phyloP scores from a whole-genome alignment of 1,284 basidiomycete species.

The Irpex lacteus region DNA sequence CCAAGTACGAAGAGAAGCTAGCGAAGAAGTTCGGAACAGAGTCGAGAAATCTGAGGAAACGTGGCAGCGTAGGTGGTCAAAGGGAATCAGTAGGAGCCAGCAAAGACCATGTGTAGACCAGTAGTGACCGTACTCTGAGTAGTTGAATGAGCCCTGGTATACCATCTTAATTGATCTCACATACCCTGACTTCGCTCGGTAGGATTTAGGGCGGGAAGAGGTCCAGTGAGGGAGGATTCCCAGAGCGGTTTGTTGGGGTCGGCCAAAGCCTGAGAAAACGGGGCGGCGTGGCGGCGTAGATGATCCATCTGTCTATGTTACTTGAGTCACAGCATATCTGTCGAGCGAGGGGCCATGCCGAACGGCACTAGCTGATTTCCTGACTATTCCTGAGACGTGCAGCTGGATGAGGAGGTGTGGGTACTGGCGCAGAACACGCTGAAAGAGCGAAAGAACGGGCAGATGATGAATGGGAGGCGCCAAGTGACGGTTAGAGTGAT shows the following conservation, averaged over 20 bases:
- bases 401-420: too few relatives aligned
- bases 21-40: neutral
- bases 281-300: neutral
- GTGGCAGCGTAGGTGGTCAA: neutral
- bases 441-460: too few relatives aligned
- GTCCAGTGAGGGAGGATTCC: neutral
- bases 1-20: conserved; percentile 2
- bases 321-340: too few relatives aligned
- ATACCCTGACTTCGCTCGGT: neutral
- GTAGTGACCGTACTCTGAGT: neutral
- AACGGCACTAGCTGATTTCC: too few relatives aligned
- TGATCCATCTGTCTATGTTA: neutral
- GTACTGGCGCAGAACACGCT: too few relatives aligned
- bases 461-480: too few relatives aligned
- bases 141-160: too few relatives aligned
- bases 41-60: neutral
- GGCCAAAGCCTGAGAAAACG: neutral
- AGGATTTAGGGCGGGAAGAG: neutral
- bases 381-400: too few relatives aligned
- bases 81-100: neutral
- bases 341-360: too few relatives aligned
- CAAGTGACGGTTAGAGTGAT: too few relatives aligned
- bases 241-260: neutral
- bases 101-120: neutral
- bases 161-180: neutral